Percentiles rank a stretch among this genome's conserved stretches.
phyloP scores from a whole-genome alignment of 129 eudicot genomes.

The Chrysanthemum lavandulifolium region DNA sequence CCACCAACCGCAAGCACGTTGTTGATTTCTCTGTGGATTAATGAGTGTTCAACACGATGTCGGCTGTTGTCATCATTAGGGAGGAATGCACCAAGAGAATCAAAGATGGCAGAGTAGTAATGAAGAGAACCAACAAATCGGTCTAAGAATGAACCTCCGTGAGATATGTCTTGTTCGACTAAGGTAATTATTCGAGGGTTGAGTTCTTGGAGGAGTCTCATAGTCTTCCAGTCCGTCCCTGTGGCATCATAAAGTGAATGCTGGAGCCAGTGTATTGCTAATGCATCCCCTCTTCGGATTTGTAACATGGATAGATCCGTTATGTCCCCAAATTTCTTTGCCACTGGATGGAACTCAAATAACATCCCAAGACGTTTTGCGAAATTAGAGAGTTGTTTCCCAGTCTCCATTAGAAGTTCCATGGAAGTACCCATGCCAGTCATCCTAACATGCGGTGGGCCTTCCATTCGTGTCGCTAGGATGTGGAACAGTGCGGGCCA shows the following conservation, averaged over 20 bases:
- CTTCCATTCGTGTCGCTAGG: slow-evolving; percentile 71
- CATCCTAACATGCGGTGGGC: slow-evolving; percentile 75
- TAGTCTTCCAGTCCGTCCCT: slow-evolving; percentile 76
- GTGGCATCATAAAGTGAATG: slow-evolving; percentile 82
- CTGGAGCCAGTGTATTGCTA: slow-evolving; percentile 80
- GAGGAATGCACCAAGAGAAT: slow-evolving; percentile 64
- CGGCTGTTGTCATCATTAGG: slow-evolving; percentile 52
- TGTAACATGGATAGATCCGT: slow-evolving; percentile 40
- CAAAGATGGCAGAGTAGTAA: slow-evolving; percentile 75
- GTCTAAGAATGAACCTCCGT: slow-evolving; percentile 79
- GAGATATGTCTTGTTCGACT: slow-evolving; percentile 74
- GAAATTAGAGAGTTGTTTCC: slow-evolving; percentile 68
- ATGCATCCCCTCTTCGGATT: slow-evolving; percentile 53
- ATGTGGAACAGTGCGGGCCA: slow-evolving; percentile 90
- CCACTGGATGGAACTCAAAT: slow-evolving; percentile 69
- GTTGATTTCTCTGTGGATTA: slow-evolving; percentile 66
- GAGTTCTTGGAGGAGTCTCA: slow-evolving; percentile 62
- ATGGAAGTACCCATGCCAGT: slow-evolving; percentile 72
- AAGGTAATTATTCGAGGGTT: slow-evolving; percentile 64
- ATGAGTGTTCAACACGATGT: slow-evolving; percentile 49
- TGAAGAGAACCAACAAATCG: slow-evolving; percentile 79
- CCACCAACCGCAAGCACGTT: slow-evolving; percentile 79
- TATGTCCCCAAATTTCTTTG: slow-evolving; percentile 48
- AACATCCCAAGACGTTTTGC: slow-evolving; percentile 76
- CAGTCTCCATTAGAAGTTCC: slow-evolving; percentile 58